These are phyloP conservation scores for Tephrocybe sp. DNA, from an alignment of 768 basidiomycete genomes.

Conservation along the genomic window DNA sequence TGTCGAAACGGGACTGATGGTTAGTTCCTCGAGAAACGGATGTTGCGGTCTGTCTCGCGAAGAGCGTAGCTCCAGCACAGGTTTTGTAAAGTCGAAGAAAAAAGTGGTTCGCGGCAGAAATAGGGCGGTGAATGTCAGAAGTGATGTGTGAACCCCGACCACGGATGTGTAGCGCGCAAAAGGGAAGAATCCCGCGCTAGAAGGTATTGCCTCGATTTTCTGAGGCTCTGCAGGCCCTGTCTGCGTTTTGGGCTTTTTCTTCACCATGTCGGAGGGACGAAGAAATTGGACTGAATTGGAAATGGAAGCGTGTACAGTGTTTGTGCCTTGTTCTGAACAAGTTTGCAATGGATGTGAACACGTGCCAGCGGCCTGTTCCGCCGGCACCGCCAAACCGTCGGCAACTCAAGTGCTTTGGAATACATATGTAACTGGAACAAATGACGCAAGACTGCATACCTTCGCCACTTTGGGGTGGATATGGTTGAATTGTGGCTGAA, in stretches of 20 bases:
- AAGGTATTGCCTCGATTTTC: background rate
- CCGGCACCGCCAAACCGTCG: background rate
- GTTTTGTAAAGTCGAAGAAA: constrained; percentile 36
- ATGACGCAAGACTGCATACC: too few species aligned
- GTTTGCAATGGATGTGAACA: background rate
- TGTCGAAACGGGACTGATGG: constrained; percentile 57
- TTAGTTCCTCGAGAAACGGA: constrained; percentile 66
- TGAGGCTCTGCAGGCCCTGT: background rate
- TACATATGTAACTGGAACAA: too few species aligned
- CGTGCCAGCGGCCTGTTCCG: background rate
- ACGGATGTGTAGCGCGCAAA: constrained; percentile 61
- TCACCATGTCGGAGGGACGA: background rate
- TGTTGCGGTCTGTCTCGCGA: constrained; percentile 69
- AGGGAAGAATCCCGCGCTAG: constrained; percentile 15
- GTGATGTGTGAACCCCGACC: constrained; percentile 65
- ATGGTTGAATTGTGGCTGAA: too few species aligned
- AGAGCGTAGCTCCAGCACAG: constrained; percentile 29
- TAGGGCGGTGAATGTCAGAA: constrained; percentile 65
- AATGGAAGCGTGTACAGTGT: too few species aligned
- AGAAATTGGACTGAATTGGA: background rate
- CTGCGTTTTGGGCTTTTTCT: constrained; percentile 4
- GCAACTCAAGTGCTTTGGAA: background rate
- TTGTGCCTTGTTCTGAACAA: background rate
- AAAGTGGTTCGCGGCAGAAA: constrained; percentile 67
- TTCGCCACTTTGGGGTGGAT: too few species aligned